These are phyloP conservation scores for Cladorrhinum samala DNA, from an alignment of 495 filamentous ascomycete species.

Conservation along the genomic window DNA sequence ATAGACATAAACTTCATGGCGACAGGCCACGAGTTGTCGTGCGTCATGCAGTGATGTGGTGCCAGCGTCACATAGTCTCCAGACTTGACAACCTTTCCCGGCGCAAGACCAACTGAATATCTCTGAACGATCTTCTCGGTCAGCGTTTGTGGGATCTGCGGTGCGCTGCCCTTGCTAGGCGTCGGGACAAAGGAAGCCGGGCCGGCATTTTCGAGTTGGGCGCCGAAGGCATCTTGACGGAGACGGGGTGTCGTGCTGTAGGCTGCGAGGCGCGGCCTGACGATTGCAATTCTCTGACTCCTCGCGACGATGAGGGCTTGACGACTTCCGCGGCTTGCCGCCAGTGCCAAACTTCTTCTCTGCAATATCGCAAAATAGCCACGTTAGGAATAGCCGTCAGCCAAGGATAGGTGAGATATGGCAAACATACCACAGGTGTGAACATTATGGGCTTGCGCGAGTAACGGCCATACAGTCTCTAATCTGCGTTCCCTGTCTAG, in stretches of 20 bases:
- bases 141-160: conserved; percentile 59
- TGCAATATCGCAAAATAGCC: too few relatives aligned
- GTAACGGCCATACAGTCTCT: not conserved
- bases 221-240: conserved; percentile 22
- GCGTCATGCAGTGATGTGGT: conserved; percentile 77
- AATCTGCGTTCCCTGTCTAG: not conserved
- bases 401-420: too few relatives aligned
- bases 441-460: conserved; percentile 18
- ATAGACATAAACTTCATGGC: conserved; percentile 83
- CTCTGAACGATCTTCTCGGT: conserved; percentile 90
- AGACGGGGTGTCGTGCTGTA: conserved; percentile 23
- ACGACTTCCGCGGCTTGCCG: conserved; percentile 19
- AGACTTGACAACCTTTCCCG: conserved; percentile 62
- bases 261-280: conserved; percentile 8
- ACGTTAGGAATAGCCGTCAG: too few relatives aligned
- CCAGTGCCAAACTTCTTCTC: conserved; percentile 28
- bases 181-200: not conserved
- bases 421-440: conserved; percentile 21
- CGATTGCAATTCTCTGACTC: conserved; percentile 5
- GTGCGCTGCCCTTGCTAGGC: not conserved
- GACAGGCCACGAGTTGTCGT: conserved; percentile 90
- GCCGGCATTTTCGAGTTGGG: conserved; percentile 21
- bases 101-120: conserved; percentile 63
- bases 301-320: conserved; percentile 11
- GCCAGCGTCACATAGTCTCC: conserved; percentile 81